Conservation (phyloP, 1,284 basidiomycete genomes). For the Cutaneotrichosporon cyanovorans region DNA sequence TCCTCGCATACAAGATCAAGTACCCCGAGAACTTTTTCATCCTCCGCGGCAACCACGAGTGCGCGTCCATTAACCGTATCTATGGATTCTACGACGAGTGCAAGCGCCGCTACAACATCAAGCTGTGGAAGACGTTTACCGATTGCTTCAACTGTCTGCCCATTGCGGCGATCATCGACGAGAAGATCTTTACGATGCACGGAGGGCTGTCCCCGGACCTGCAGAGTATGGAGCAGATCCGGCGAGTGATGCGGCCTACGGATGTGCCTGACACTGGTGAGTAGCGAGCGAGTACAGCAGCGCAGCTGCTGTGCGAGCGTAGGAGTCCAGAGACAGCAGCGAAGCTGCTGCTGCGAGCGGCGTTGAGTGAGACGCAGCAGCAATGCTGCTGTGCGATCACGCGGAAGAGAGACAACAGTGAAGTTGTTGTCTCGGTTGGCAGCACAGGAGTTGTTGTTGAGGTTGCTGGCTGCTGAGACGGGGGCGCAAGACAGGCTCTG, state of each 20-base stretch:
- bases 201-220: slow-evolving; percentile 72
- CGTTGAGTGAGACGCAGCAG: too few relatives aligned
- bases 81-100: slow-evolving; percentile 60
- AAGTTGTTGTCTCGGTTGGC: too few relatives aligned
- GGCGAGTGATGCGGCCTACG: slow-evolving; percentile 97
- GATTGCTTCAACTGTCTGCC: slow-evolving; percentile 60
- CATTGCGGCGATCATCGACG: slow-evolving; percentile 58
- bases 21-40: slow-evolving; percentile 60
- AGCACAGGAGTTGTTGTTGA: too few relatives aligned
- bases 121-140: slow-evolving; percentile 60
- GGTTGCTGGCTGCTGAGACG: too few relatives aligned
- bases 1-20: slow-evolving; percentile 55
- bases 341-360: slow-evolving; percentile 2
- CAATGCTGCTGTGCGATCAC: too few relatives aligned
- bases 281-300: too few relatives aligned
- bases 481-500: too few relatives aligned
- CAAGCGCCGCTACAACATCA: slow-evolving; percentile 59
- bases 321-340: not conserved
- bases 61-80: slow-evolving; percentile 54
- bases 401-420: too few relatives aligned
- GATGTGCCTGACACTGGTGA: slow-evolving; percentile 96
- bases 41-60: slow-evolving; percentile 57
- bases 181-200: slow-evolving; percentile 56
- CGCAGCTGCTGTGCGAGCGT: too few relatives aligned
- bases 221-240: slow-evolving; percentile 99